Percentiles rank a stretch among this genome's conserved stretches.
These are phyloP conservation scores for Phytophthora pluvialis DNA, from an alignment of 352 stramenopile genomes.

Conservation along the genomic window DNA sequence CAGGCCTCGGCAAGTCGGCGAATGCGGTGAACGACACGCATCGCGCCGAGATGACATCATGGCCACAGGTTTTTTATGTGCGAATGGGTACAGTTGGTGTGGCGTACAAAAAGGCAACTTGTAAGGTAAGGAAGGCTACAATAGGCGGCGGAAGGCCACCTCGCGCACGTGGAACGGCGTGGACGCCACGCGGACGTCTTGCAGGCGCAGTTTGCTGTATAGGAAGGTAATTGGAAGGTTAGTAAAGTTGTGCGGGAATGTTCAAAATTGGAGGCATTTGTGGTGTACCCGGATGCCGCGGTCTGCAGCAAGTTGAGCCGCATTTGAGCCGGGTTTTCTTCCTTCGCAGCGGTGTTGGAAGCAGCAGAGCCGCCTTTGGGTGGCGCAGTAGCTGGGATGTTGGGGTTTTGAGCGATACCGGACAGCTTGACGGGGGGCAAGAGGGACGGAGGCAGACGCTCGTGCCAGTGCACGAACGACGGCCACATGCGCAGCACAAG, in stretches of 20 bases:
- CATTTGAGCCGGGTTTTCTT: conserved; percentile 27
- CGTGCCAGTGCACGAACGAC: conserved; percentile 63
- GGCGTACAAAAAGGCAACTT: conserved; percentile 3
- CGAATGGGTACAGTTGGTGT: conserved; percentile 37
- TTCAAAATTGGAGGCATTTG: neutral
- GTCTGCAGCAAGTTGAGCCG: conserved; percentile 50
- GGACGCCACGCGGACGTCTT: conserved; percentile 57
- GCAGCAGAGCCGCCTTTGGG: conserved; percentile 22
- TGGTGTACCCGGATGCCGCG: conserved; percentile 60
- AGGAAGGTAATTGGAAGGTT: neutral
- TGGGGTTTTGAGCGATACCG: conserved; percentile 4
- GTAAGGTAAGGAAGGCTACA: conserved; percentile 1
- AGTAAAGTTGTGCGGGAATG: neutral
- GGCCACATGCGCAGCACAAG: conserved; percentile 84
- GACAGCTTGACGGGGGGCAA: conserved; percentile 28
- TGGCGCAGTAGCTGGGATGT: conserved; percentile 12
- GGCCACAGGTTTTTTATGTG: conserved; percentile 28
- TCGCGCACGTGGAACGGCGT: conserved; percentile 76
- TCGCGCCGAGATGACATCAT: conserved; percentile 18
- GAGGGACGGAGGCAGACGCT: conserved; percentile 45
- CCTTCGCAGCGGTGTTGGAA: conserved; percentile 16
- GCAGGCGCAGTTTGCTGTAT: conserved; percentile 60
- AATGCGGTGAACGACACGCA: conserved; percentile 38
- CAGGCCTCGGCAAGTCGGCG: conserved; percentile 18
- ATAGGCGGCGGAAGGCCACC: conserved; percentile 60